A percentile compares a stretch with the other conserved stretches of the same genome.
Conservation (phyloP, 2,329 filamentous ascomycete genomes). For the Clarireedia homoeocarpa region DNA sequence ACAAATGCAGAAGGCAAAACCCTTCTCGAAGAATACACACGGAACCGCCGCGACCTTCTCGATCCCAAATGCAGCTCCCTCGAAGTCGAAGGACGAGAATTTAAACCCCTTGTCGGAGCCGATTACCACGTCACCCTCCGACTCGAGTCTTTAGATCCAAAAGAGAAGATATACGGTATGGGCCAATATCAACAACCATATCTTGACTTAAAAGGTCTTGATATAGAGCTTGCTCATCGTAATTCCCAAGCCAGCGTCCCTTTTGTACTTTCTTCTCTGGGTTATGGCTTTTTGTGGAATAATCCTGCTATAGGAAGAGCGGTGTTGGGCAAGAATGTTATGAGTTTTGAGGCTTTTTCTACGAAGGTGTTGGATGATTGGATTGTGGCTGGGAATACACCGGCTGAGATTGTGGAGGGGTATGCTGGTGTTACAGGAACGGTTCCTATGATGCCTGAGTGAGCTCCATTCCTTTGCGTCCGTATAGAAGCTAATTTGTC, state of each 20-base stretch:
- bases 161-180: slow-evolving; percentile 59
- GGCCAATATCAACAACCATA: slow-evolving; percentile 59
- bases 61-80: slow-evolving; percentile 45
- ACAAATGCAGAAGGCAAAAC: slow-evolving; percentile 35
- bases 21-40: slow-evolving; percentile 43
- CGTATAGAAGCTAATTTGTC: too few species aligned
- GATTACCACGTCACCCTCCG: slow-evolving; percentile 49
- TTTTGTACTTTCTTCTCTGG: slow-evolving; percentile 50
- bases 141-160: slow-evolving; percentile 45
- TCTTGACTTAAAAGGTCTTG: slow-evolving; percentile 54
- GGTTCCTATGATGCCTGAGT: slow-evolving; percentile 58
- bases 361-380: slow-evolving; percentile 55
- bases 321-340: slow-evolving; percentile 52
- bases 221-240: slow-evolving; percentile 56
- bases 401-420: slow-evolving; percentile 45
- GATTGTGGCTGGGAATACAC: slow-evolving; percentile 50
- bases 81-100: slow-evolving; percentile 42
- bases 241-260: slow-evolving; percentile 61
- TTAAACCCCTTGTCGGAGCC: slow-evolving; percentile 38
- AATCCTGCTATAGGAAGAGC: slow-evolving; percentile 54
- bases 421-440: slow-evolving; percentile 51
- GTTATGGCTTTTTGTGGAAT: slow-evolving; percentile 61
- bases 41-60: slow-evolving; percentile 38
- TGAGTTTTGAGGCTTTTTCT: slow-evolving; percentile 52
- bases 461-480: too few species aligned